phyloP scores from a whole-genome alignment of 768 basidiomycete species.

The Tylopilus sp. region DNA sequence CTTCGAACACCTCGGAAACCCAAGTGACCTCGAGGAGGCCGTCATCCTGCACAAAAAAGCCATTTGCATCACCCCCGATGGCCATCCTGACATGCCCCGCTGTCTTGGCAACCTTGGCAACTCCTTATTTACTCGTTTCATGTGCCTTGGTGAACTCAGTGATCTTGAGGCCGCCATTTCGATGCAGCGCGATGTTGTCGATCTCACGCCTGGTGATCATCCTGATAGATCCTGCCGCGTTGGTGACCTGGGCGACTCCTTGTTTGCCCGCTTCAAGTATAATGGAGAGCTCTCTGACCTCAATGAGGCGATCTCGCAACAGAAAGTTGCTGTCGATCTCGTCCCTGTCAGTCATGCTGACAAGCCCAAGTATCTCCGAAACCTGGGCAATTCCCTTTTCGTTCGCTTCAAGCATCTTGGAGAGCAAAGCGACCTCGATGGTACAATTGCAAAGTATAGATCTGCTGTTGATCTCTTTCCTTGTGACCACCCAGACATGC shows the following conservation, averaged over 20 bases:
- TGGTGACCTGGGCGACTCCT: background rate
- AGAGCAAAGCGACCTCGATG: background rate
- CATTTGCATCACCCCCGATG: background rate
- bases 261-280: background rate
- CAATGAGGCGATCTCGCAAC: background rate
- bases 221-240: background rate
- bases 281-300: background rate
- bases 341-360: background rate
- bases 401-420: background rate
- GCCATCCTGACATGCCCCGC: background rate
- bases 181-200: background rate
- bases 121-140: background rate
- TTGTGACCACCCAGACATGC: background rate
- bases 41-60: background rate
- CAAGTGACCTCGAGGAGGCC: background rate
- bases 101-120: background rate
- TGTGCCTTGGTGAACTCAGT: background rate
- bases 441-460: background rate
- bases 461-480: background rate
- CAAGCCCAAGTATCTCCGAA: background rate
- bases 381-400: background rate
- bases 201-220: background rate
- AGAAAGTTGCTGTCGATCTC: background rate
- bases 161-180: background rate
- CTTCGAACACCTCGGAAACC: background rate